These are phyloP conservation scores for Pugionium cornutum DNA, from an alignment of 345 rosid genomes.

Conservation along the genomic window DNA sequence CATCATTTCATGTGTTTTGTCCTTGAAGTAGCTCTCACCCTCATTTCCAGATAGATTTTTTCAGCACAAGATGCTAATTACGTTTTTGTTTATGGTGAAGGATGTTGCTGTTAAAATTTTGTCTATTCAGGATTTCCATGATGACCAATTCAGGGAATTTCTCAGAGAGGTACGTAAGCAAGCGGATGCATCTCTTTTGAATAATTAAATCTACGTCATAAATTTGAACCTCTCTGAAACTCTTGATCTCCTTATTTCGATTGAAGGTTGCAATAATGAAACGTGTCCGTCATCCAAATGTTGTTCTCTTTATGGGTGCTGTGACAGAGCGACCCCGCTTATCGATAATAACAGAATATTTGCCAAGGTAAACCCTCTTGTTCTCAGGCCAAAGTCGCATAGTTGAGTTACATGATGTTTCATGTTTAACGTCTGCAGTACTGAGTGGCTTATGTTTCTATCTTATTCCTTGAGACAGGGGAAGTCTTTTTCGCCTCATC, in stretches of 20 bases:
- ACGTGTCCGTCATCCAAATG: constrained; percentile 94
- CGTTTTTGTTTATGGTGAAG: constrained; percentile 44
- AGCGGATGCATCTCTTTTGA: not conserved
- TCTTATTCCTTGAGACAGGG: constrained; percentile 51
- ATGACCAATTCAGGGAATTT: constrained; percentile 88
- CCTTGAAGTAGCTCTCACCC: constrained; percentile 4
- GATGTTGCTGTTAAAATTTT: constrained; percentile 96
- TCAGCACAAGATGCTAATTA: constrained; percentile 5
- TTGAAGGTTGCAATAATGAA: constrained; percentile 93
- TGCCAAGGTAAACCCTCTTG: constrained; percentile 62
- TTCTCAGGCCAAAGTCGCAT: not conserved
- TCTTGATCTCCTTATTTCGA: not conserved
- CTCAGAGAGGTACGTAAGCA: constrained; percentile 68
- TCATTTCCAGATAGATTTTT: not conserved
- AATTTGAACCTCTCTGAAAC: constrained; percentile 9
- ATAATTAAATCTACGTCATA: not conserved
- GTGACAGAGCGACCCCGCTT: constrained; percentile 83
- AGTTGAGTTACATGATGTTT: constrained; percentile 19
- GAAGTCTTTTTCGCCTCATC: constrained; percentile 87
- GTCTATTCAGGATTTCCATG: constrained; percentile 80
- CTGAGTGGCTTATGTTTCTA: constrained; percentile 25
- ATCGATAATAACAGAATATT: constrained; percentile 90
- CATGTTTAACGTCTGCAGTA: constrained; percentile 8
- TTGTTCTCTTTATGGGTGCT: constrained; percentile 99
- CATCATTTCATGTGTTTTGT: not conserved